Percentiles rank a stretch among this genome's conserved stretches.
phyloP scores from a whole-genome alignment of 1,139 yeast species.

The Waltiozyma sp. region DNA sequence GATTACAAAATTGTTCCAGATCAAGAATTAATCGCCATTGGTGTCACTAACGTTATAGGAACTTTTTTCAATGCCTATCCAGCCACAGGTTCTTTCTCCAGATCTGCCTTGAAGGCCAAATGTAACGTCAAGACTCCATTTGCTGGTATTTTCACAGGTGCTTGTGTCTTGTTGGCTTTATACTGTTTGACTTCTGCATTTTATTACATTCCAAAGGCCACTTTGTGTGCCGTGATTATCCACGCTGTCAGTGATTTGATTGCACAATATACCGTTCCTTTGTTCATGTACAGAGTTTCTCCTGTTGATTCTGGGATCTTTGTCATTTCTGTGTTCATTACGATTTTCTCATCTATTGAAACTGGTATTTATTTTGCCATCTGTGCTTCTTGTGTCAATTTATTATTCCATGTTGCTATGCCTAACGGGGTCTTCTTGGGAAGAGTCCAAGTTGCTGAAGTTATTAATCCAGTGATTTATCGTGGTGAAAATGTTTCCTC shows the following conservation, averaged over 20 bases:
- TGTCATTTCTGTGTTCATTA: constrained; percentile 62
- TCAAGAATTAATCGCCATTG: constrained; percentile 91
- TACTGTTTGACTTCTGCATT: constrained; percentile 77
- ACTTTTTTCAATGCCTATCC: constrained; percentile 92
- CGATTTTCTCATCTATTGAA: constrained; percentile 77
- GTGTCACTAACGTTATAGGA: constrained; percentile 82
- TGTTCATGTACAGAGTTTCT: constrained; percentile 62
- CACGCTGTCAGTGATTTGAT: constrained; percentile 91
- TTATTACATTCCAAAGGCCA: constrained; percentile 84
- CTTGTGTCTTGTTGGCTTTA: constrained; percentile 75
- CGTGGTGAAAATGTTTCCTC: constrained; percentile 13
- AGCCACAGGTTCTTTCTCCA: constrained; percentile 90
- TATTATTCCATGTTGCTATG: constrained; percentile 65
- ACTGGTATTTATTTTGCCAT: constrained; percentile 86
- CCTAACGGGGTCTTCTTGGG: constrained; percentile 83
- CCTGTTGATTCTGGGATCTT: constrained; percentile 76
- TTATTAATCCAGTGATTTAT: constrained; percentile 43
- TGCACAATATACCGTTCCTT: constrained; percentile 61
- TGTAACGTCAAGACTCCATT: constrained; percentile 94
- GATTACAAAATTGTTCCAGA: constrained; percentile 87
- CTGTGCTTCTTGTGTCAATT: constrained; percentile 68
- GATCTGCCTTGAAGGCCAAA: constrained; percentile 89
- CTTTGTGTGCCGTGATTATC: constrained; percentile 76
- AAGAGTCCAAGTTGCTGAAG: constrained; percentile 57
- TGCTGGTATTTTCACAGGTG: constrained; percentile 87